These are phyloP conservation scores for Arachis monticola DNA, from an alignment of 331 rosid genomes.

Conservation along the genomic window DNA sequence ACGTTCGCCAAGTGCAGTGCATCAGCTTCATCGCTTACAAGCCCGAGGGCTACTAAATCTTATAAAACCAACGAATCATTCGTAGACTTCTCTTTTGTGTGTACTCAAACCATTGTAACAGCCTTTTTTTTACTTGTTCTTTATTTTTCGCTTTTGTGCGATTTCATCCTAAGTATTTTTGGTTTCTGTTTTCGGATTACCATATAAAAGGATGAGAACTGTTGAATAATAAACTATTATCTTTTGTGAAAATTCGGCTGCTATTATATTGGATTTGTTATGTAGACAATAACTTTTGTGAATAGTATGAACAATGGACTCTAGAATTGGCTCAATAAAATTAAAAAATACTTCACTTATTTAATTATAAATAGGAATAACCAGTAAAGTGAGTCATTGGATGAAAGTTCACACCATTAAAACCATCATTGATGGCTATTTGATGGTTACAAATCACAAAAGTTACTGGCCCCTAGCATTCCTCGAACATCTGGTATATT, in stretches of 20 bases:
- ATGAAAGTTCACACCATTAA: too few species aligned
- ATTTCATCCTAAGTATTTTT: conserved; percentile 38
- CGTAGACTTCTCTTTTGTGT: conserved; percentile 25
- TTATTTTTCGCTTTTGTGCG: conserved; percentile 11
- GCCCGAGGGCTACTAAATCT: conserved; percentile 28
- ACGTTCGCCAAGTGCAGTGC: conserved; percentile 60
- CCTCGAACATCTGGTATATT: too few species aligned
- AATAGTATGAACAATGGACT: too few species aligned
- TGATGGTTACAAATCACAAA: too few species aligned
- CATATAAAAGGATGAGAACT: conserved; percentile 45
- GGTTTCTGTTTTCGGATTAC: conserved; percentile 41
- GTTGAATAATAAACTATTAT: conserved; percentile 30
- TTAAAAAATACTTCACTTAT: too few species aligned
- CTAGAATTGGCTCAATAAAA: too few species aligned
- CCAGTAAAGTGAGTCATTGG: too few species aligned
- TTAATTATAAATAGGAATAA: too few species aligned
- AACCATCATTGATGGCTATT: too few species aligned
- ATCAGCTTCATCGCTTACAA: conserved; percentile 68
- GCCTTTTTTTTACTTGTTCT: not conserved
- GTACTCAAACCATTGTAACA: conserved; percentile 32
- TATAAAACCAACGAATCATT: not conserved
- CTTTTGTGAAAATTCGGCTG: not conserved
- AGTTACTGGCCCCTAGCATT: too few species aligned
- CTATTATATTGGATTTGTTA: not conserved
- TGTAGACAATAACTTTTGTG: too few species aligned